Evolutionary conservation across 768 basidiomycete species (phyloP), one percentile per base, ranked within the genome.

Genomic region (Chiua virens): DNA sequence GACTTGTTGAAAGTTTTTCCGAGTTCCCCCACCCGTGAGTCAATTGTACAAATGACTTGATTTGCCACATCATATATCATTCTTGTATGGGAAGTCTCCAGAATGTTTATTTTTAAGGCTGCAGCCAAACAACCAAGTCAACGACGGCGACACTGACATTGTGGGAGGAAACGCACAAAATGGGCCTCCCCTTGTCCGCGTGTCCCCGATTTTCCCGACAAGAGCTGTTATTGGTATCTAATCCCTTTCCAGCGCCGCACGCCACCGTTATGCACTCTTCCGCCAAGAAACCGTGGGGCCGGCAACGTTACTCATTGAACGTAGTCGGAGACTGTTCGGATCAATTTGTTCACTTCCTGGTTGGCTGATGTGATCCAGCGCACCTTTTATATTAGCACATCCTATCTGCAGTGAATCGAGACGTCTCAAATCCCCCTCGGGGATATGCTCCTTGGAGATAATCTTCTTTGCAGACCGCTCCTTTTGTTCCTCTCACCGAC

Each of bases 51-150:
- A 22, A 52, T 63, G 52, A 32, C 11, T 36, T 50, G 40, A 50
- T 23, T 37, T 60, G 45, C 30, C 32, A 18, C 21, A 30, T 48
- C 37, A 43, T 44, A 15, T 43, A 25, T 48, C 40, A 43, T 42
- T 10, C 40, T 32, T 23, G 20, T 22, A 30, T 47, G 45, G 45
- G 38, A 42, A 23, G 8, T 45, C 13, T 9, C 22, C 14, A 13
- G 32, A 14, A 45, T 60, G 47, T 63, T 55, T 58, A 49, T 47
- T 53, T 54, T 40, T 27, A 40, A 54, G 42, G 55, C 50, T 42
- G 51, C 56, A 41, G 52, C 54, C 58, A 56, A 50, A 58, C 54
- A 53, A 37, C 36, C 32, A 27, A 38, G 36, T 39, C 39, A 34
- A 14, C 17, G 23, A 41, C 34, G n/a, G 18, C 4, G 18, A 8